phyloP scores from a whole-genome alignment of 495 filamentous ascomycete genomes.

The Penicillium chermesinum region DNA sequence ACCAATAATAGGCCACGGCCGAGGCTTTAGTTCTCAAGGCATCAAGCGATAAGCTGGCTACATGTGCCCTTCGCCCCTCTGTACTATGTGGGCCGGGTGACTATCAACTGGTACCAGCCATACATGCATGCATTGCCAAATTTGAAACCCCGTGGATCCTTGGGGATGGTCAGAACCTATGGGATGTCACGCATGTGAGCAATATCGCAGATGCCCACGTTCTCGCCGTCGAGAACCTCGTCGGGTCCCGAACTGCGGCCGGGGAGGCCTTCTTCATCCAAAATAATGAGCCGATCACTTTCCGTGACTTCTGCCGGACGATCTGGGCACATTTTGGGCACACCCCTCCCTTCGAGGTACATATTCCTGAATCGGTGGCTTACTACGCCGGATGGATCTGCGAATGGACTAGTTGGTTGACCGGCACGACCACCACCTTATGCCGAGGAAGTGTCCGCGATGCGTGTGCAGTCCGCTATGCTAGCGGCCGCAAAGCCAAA shows the following conservation, averaged over 20 bases:
- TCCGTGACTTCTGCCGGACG: slow-evolving; percentile 55
- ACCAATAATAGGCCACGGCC: slow-evolving; percentile 40
- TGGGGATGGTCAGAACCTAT: slow-evolving; percentile 53
- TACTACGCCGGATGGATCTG: slow-evolving; percentile 42
- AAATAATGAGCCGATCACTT: slow-evolving; percentile 57
- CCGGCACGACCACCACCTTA: slow-evolving; percentile 43
- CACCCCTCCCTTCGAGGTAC: slow-evolving; percentile 45
- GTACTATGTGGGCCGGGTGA: slow-evolving; percentile 56
- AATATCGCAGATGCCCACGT: slow-evolving; percentile 61
- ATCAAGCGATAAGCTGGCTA: slow-evolving; percentile 38
- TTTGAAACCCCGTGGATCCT: slow-evolving; percentile 53
- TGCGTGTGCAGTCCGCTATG: slow-evolving; percentile 49
- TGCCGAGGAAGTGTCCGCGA: slow-evolving; percentile 54
- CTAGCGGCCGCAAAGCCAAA: slow-evolving; percentile 52
- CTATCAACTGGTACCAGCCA: slow-evolving; percentile 45
- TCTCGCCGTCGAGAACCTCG: slow-evolving; percentile 55
- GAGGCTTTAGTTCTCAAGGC: slow-evolving; percentile 52
- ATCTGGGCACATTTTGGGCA: slow-evolving; percentile 59
- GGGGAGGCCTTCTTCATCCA: slow-evolving; percentile 61
- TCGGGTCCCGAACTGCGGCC: slow-evolving; percentile 49
- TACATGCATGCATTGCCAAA: slow-evolving; percentile 53
- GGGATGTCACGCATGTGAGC: slow-evolving; percentile 56
- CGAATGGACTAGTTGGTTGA: slow-evolving; percentile 50
- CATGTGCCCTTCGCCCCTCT: slow-evolving; percentile 54
- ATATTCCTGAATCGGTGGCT: slow-evolving; percentile 49